Conservation (phyloP, 305 asterid species). For the Rubia tinctorum region DNA sequence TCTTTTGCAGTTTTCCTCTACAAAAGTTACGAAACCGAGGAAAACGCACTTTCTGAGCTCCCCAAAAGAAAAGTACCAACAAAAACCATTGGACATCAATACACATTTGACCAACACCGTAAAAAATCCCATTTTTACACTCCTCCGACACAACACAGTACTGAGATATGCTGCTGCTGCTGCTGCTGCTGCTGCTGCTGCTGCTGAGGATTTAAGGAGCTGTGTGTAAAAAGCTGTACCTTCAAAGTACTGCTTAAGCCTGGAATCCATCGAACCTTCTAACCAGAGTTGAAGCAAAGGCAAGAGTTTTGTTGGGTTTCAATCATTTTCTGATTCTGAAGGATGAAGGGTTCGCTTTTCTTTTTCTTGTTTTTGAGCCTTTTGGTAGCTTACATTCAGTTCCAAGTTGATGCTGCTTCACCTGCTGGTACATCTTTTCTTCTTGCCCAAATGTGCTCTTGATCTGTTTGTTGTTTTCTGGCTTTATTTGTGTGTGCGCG, state of each 20-base stretch:
- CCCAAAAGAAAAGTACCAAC: neutral
- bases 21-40: neutral
- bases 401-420: conserved; percentile 36
- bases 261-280: neutral
- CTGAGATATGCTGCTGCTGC: too few relatives aligned
- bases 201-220: neutral
- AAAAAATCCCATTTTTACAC: neutral
- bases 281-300: neutral
- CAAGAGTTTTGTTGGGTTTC: neutral
- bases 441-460: conserved; percentile 3
- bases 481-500: conserved; percentile 12
- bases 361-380: conserved; percentile 21
- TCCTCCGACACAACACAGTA: neutral
- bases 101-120: neutral
- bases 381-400: conserved; percentile 25
- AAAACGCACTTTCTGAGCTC: neutral
- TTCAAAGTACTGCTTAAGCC: neutral
- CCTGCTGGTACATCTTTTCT: conserved; percentile 24
- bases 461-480: conserved; percentile 18
- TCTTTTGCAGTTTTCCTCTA: neutral
- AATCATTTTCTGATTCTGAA: conserved; percentile 2
- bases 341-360: conserved; percentile 27
- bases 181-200: too few relatives aligned
- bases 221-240: neutral
- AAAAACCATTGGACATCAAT: neutral